Evolutionary conservation across 305 asterid species (phyloP), one percentile per base, ranked within the genome.

Genomic region (Solanum hybrid): DNA sequence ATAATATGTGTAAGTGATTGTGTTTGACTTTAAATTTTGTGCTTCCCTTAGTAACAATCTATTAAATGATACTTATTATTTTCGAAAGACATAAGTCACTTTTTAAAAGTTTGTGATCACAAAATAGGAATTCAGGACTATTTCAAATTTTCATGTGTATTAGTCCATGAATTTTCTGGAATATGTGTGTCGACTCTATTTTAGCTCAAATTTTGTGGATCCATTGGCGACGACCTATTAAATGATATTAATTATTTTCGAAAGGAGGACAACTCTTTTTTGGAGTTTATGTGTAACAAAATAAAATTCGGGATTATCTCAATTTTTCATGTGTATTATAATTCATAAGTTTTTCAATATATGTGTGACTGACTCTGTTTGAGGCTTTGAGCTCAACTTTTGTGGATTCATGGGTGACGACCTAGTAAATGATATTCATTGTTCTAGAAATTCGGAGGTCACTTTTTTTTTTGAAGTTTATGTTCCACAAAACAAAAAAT

Each of bases 311-410:
- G 0, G 7, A 24, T 66, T 10, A 66, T 69, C 7, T 69, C 16
- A 2, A 10, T 1, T 69, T 66, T n/a, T 69, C 72, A 22, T 69
- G 2, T 69, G 3, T 24, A 20, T 7, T 60, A 17, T 66, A n/a
- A 7, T n/a, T n/a, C 29, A 66, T 66, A 4, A 4, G 3, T 0
- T 10, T 24, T 69, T 69, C 3, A 24, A 2, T n/a, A 4, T 22
- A 1, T 66, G 13, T n/a, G 29, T n/a, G 1, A 66, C 1, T 1
- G 0, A 10, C 31, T 66, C 0, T 66, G 3, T n/a, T n/a, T n/a
- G n/a, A n/a, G n/a, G n/a, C n/a, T 66, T 66, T n/a, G 75, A 66
- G 31, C 4, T 10, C 6, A 22, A 69, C 13, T n/a, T 69, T 66
- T 69, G 3, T 69, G 31, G 14, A 24, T 69, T 1, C 7, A 69